Percentiles rank a stretch among this genome's conserved stretches.
phyloP scores from a whole-genome alignment of 2,329 filamentous ascomycete genomes.

The Penicillium oxalicum region DNA sequence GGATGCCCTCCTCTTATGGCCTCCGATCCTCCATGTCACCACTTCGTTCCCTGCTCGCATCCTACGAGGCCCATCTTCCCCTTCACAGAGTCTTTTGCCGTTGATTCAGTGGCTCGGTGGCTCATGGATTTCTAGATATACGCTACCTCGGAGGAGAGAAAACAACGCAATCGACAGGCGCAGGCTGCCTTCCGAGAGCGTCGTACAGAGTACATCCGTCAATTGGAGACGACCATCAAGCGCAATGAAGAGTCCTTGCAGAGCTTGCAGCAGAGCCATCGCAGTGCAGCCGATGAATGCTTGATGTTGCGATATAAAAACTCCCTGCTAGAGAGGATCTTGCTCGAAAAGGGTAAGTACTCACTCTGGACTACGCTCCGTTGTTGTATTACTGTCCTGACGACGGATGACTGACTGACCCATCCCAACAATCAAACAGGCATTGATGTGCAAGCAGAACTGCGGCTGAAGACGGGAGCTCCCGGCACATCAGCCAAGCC shows the following conservation, averaged over 20 bases:
- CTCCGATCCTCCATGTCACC: too few species aligned
- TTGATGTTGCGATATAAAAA: constrained; percentile 99
- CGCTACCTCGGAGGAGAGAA: constrained; percentile 95
- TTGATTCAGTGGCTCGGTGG: neutral
- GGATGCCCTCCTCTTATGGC: too few species aligned
- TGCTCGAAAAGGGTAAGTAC: constrained; percentile 79
- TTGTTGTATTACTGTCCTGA: too few species aligned
- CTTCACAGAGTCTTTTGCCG: neutral
- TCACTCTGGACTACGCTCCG: neutral
- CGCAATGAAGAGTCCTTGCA: constrained; percentile 93
- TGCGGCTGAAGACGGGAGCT: constrained; percentile 86
- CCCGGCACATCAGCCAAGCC: constrained; percentile 61
- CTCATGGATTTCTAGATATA: constrained; percentile 63
- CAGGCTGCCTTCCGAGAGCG: constrained; percentile 96
- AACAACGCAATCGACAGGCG: constrained; percentile 93
- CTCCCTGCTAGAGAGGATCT: constrained; percentile 86
- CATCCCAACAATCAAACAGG: constrained; percentile 46
- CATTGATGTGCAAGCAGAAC: constrained; percentile 94
- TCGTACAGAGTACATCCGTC: constrained; percentile 98
- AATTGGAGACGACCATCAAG: constrained; percentile 94
- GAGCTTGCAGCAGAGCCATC: constrained; percentile 87
- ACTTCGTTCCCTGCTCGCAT: too few species aligned
- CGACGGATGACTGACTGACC: neutral
- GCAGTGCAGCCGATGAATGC: constrained; percentile 91
- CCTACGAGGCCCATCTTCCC: neutral